Evolutionary conservation across 2,329 filamentous ascomycete species (phyloP).

Genomic region (Penicillium verrucosum): DNA sequence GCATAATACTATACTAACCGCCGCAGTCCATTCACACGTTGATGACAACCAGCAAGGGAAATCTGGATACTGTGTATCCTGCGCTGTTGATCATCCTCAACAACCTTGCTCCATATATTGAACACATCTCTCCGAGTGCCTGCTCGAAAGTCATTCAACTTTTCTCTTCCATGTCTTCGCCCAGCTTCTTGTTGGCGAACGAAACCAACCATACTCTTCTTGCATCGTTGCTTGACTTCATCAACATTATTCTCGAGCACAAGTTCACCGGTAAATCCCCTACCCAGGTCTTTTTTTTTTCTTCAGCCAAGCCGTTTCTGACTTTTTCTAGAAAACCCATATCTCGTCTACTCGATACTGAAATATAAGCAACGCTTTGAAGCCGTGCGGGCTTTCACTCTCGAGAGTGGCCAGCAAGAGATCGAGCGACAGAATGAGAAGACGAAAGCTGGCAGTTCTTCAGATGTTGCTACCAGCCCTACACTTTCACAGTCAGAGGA

Average conservation of each 20-base stretch:
- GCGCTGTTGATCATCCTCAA: slow-evolving; percentile 88
- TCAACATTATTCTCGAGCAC: slow-evolving; percentile 87
- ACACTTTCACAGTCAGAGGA: slow-evolving; percentile 42
- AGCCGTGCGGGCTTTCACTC: slow-evolving; percentile 77
- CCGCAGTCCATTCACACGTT: slow-evolving; percentile 80
- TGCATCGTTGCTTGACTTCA: slow-evolving; percentile 76
- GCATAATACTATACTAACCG: slow-evolving; percentile 23
- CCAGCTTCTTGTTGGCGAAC: slow-evolving; percentile 86
- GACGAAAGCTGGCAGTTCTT: slow-evolving; percentile 58
- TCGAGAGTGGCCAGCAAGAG: slow-evolving; percentile 89
- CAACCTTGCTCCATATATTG: slow-evolving; percentile 82
- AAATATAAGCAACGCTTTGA: slow-evolving; percentile 81
- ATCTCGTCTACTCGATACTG: slow-evolving; percentile 74
- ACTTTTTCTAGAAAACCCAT: slow-evolving; percentile 64
- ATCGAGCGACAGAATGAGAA: slow-evolving; percentile 74
- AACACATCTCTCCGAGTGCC: slow-evolving; percentile 69
- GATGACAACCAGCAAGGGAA: slow-evolving; percentile 87
- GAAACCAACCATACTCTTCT: slow-evolving; percentile 84
- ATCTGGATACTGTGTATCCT: slow-evolving; percentile 85
- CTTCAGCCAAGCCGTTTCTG: slow-evolving; percentile 13
- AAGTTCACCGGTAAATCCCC: slow-evolving; percentile 66
- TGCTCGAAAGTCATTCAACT: slow-evolving; percentile 82
- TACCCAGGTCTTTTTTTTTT: background rate
- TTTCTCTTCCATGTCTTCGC: slow-evolving; percentile 88
- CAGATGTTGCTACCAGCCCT: slow-evolving; percentile 37